Base-by-base conservation (phyloP, 352 stramenopile species). In the Pythium volutum region DNA sequence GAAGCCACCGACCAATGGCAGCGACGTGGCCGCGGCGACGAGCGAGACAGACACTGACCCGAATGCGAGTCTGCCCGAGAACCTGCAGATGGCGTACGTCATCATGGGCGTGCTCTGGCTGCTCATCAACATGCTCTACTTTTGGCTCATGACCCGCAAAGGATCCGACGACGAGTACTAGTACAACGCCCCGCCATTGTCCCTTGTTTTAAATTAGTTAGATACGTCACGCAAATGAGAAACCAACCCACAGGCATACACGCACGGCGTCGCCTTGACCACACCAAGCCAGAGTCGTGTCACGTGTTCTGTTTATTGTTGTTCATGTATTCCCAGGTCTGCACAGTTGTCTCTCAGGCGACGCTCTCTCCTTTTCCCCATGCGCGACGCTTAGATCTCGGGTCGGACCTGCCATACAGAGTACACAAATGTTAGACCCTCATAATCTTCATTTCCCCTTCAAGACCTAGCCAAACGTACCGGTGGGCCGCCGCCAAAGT, bases 401-500 rank as follows among this genome's bases (percentile, higher is more conserved):
- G 50, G 62, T 50, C 50, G 55, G n/a, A 54, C 47, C 62, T 64
- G 20, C 48, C n/a, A 52, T 12, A 56, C 23, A 34, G 3, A 58
- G 4, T 15, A 43, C 8, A 23, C 39, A 53, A 8, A 36, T 36
- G 31, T 15, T 15, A 9, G 1, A 36, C 31, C 31, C 8, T 55
- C 45, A 66, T 31, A 14, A 39, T 14, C 29, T 29, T 20, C 38
- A 4, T 27, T 14, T 43, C 2, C 23, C 6, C n/a, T 22, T 25
- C 27, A 55, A 59, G 8, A 29, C 22, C 36, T 14, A 61, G 23
- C 10, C 26, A 29, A 15, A 50, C 55, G 22, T 42, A 93, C 84
- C 66, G 84, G 84, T 42, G 75, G 71, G 20, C 84, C 84, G 65
- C 75, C 81, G 46, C 83, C 83, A 50, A 88, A 79, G 52, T 84